These are phyloP conservation scores for Capsicum baccatum DNA, from an alignment of 257 asterid species.

Conservation along the genomic window DNA sequence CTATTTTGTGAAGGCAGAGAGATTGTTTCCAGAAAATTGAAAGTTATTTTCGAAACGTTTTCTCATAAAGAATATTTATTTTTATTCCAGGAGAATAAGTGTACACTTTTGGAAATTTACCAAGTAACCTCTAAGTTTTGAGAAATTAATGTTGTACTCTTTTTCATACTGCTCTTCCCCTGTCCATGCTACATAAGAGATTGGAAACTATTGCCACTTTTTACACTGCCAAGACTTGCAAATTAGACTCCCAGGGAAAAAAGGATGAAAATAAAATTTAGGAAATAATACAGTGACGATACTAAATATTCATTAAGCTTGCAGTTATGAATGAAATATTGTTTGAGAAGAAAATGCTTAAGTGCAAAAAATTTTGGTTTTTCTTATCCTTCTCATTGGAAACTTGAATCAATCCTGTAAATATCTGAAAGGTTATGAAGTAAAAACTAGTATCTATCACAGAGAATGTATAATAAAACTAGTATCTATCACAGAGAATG, in stretches of 20 bases:
- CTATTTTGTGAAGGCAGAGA: no score
- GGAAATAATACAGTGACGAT: not conserved
- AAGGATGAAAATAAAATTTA: not conserved
- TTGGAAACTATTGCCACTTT: not conserved
- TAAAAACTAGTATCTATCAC: not conserved
- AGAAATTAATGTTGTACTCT: not conserved
- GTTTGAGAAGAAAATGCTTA: not conserved
- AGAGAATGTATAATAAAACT: constrained; percentile 3
- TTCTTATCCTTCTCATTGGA: not conserved
- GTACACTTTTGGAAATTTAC: not conserved
- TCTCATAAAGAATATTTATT: not conserved
- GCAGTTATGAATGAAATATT: not conserved
- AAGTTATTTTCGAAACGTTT: no score
- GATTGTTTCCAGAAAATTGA: no score
- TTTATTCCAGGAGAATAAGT: not conserved
- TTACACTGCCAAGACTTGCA: not conserved
- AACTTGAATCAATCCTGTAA: not conserved
- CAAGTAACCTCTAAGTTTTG: not conserved
- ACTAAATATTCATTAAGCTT: constrained; percentile 4
- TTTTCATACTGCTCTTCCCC: not conserved
- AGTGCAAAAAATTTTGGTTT: not conserved
- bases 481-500: not conserved
- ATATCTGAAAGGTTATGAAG: not conserved
- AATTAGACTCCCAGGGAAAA: not conserved
- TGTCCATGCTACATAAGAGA: not conserved